A percentile compares a stretch with the other conserved stretches of the same genome.
Conservation (phyloP, 192 early-diverging fungal genomes). For the Coemansia sp. region DNA sequence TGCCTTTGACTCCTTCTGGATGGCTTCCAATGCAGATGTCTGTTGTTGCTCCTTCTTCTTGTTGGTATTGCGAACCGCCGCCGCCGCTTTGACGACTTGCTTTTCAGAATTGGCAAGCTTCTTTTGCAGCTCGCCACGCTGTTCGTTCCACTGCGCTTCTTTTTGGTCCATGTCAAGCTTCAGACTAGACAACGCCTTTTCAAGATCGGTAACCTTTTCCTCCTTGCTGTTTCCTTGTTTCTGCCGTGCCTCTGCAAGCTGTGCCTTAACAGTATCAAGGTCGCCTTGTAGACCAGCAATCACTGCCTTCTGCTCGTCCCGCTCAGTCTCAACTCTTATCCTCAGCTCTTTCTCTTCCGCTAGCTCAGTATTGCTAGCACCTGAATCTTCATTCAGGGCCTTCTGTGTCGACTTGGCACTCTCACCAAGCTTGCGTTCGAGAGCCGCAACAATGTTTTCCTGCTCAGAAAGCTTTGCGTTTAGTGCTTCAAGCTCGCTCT, state of each 20-base stretch:
- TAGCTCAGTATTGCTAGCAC: neutral
- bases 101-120: slow-evolving; percentile 50
- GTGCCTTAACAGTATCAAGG: slow-evolving; percentile 4
- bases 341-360: slow-evolving; percentile 28
- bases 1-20: slow-evolving; percentile 22
- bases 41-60: slow-evolving; percentile 57
- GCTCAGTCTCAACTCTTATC: slow-evolving; percentile 18
- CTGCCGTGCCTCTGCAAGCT: neutral
- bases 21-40: slow-evolving; percentile 20
- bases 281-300: slow-evolving; percentile 15
- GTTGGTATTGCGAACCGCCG: slow-evolving; percentile 43
- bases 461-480: slow-evolving; percentile 27
- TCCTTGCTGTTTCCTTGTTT: neutral
- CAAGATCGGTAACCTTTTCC: slow-evolving; percentile 23
- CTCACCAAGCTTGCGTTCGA: slow-evolving; percentile 25
- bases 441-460: slow-evolving; percentile 18
- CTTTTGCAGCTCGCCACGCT: slow-evolving; percentile 41
- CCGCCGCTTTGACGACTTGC: slow-evolving; percentile 51
- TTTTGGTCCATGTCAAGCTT: slow-evolving; percentile 16
- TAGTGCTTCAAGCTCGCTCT: slow-evolving; percentile 34
- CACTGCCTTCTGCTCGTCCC: slow-evolving; percentile 14
- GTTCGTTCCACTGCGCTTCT: slow-evolving; percentile 20
- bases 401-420: neutral
- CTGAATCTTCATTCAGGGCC: neutral
- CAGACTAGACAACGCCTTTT: slow-evolving; percentile 26